phyloP scores from a whole-genome alignment of 2,329 filamentous ascomycete genomes.

The Cordyceps fumosorosea region DNA sequence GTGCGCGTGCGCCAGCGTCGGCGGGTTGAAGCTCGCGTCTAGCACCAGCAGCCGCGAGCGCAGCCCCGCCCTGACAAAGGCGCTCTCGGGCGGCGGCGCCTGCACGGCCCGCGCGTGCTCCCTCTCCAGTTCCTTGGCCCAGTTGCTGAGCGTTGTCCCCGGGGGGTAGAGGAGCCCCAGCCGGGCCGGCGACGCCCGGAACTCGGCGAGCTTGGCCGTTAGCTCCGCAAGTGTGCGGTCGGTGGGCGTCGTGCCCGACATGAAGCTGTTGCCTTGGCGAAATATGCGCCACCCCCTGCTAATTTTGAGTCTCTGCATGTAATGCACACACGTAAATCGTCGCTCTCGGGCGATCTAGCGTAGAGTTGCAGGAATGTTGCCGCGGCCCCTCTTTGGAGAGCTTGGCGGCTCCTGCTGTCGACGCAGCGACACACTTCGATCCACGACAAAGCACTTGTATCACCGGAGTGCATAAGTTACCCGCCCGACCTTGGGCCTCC shows the following conservation, averaged over 20 bases:
- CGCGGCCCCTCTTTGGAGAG: background rate
- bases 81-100: constrained; percentile 18
- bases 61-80: constrained; percentile 13
- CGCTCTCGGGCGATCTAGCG: background rate
- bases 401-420: background rate
- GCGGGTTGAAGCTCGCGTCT: constrained; percentile 64
- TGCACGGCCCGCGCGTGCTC: background rate
- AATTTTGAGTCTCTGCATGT: background rate
- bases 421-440: background rate
- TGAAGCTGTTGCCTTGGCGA: background rate
- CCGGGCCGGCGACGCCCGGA: constrained; percentile 35
- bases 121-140: constrained; percentile 1
- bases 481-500: background rate
- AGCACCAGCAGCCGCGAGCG: constrained; percentile 44
- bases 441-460: background rate
- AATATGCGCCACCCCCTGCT: background rate
- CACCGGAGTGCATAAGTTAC: background rate
- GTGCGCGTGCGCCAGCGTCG: constrained; percentile 52
- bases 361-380: background rate
- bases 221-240: constrained; percentile 18
- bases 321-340: background rate
- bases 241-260: background rate
- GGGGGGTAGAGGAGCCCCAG: constrained; percentile 37
- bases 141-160: background rate
- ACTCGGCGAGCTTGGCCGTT: constrained; percentile 36